Percentiles rank a stretch among this genome's conserved stretches.
Conservation (phyloP, 306 rosid species). For the Luffa aegyptiaca region DNA sequence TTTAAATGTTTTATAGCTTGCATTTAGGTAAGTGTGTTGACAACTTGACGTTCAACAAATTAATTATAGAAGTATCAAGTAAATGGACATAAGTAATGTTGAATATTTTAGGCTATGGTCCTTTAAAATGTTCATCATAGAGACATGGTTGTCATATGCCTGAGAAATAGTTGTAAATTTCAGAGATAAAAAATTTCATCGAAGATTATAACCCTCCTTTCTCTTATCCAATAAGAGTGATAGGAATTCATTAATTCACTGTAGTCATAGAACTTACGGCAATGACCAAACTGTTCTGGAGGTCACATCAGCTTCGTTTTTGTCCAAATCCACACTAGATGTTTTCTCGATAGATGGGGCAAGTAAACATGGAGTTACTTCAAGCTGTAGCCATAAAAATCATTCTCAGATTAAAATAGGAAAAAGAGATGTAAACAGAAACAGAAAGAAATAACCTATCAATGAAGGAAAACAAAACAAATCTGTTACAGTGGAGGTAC, state of each 20-base stretch:
- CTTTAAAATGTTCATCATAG: neutral
- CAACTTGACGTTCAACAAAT: neutral
- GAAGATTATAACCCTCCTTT: neutral
- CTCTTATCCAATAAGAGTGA: conserved; percentile 6
- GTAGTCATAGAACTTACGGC: conserved; percentile 54
- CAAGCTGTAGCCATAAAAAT: conserved; percentile 54
- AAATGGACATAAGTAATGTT: neutral
- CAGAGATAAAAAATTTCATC: neutral
- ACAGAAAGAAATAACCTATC: neutral
- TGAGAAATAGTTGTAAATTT: neutral
- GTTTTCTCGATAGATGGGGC: conserved; percentile 40
- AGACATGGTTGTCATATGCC: neutral
- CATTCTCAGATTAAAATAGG: neutral
- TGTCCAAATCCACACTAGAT: conserved; percentile 16
- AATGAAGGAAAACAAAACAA: neutral
- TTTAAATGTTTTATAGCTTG: neutral
- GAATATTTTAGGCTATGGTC: neutral
- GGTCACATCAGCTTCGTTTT: conserved; percentile 34
- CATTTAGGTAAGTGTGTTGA: neutral
- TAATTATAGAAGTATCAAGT: neutral
- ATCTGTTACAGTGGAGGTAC: neutral
- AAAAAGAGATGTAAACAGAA: neutral
- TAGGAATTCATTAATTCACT: conserved; percentile 7
- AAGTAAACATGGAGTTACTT: conserved; percentile 86
- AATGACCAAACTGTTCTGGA: conserved; percentile 76